These are phyloP conservation scores for Rhodotorula diobovata DNA, from an alignment of 768 basidiomycete genomes.

Conservation along the genomic window DNA sequence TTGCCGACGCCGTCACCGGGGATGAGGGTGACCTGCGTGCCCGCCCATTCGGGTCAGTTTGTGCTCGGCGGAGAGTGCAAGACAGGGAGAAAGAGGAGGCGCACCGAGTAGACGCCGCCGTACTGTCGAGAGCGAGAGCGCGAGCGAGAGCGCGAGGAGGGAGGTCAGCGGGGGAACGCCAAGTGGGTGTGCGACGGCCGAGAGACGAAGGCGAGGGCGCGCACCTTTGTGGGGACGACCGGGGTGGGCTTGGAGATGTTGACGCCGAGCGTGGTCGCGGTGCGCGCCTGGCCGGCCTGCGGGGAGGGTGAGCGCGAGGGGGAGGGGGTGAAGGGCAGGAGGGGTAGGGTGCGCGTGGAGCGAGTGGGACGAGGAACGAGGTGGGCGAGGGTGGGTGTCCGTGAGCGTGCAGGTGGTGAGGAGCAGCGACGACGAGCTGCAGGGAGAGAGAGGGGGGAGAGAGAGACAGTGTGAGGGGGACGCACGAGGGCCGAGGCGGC, in stretches of 20 bases:
- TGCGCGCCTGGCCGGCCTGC: conserved; percentile 26
- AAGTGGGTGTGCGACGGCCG: no score
- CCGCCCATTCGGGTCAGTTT: neutral
- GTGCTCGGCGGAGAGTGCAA: neutral
- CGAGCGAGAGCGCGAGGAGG: neutral
- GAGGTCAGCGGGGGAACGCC: no score
- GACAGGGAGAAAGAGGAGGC: conserved; percentile 41
- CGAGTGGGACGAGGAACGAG: neutral
- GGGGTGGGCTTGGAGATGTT: conserved; percentile 25
- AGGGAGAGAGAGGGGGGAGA: neutral
- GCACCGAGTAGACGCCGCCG: conserved; percentile 83
- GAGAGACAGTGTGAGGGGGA: neutral
- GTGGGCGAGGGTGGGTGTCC: no score
- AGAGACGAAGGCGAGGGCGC: no score
- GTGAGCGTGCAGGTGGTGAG: neutral
- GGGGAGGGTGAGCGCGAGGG: neutral
- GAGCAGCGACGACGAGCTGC: neutral
- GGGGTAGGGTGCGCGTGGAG: neutral
- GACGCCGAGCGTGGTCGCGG: conserved; percentile 39
- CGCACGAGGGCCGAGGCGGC: conserved; percentile 19
- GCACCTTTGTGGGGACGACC: conserved; percentile 57
- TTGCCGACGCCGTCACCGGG: conserved; percentile 96
- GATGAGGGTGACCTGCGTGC: conserved; percentile 79
- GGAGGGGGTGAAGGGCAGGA: neutral
- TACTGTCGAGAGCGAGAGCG: conserved; percentile 49